Conservation (phyloP, 345 rosid genomes). For the Clarkia xantiana region DNA sequence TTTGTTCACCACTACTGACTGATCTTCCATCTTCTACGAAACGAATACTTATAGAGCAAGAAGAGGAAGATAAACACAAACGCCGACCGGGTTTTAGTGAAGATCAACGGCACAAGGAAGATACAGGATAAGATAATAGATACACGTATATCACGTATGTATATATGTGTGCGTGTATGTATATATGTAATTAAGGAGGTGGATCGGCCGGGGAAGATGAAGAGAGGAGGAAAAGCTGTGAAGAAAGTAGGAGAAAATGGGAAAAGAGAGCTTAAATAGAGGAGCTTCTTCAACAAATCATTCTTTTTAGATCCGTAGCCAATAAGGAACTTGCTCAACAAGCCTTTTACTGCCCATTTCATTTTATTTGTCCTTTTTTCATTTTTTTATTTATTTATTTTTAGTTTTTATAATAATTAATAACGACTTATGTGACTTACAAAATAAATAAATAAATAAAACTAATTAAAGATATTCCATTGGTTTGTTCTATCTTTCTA, state of each 20-base stretch:
- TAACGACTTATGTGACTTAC: no score
- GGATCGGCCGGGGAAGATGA: constrained; percentile 6
- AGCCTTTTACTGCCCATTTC: constrained; percentile 13
- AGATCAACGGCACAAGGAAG: no score
- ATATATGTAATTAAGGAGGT: not conserved
- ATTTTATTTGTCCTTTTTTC: constrained; percentile 3
- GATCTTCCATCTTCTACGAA: constrained; percentile 30
- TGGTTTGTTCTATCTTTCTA: no score
- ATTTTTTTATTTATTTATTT: not conserved
- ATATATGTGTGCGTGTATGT: no score
- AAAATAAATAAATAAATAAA: no score
- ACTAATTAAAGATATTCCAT: no score
- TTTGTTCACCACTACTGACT: constrained; percentile 38
- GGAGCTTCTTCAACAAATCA: constrained; percentile 15
- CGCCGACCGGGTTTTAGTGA: no score
- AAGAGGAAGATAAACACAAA: not conserved
- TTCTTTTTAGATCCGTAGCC: constrained; percentile 45
- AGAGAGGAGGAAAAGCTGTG: constrained; percentile 14
- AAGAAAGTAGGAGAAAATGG: constrained; percentile 32
- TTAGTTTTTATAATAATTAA: not conserved
- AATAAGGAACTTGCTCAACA: constrained; percentile 44
- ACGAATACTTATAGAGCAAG: not conserved
- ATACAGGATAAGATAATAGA: no score
- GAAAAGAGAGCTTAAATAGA: constrained; percentile 41
- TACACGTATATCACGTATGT: no score